Evolutionary conservation across 1,284 basidiomycete genomes (phyloP).

Genomic region (Cystobasidium slooffiae): DNA sequence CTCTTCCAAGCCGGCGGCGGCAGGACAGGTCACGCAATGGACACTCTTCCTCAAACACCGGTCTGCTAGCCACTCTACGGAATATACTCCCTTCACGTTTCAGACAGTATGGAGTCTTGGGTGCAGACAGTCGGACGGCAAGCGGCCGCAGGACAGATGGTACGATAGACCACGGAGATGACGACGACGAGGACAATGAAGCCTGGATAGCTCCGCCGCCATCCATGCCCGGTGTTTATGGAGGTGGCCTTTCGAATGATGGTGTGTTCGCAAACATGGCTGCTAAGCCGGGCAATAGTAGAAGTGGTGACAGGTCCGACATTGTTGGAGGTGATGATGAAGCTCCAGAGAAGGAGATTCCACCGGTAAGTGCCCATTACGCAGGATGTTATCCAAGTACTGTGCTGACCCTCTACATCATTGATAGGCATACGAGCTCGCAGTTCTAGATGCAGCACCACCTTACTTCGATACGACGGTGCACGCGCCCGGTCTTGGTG

Average conservation of each 20-base stretch:
- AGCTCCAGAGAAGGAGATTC: constrained; percentile 75
- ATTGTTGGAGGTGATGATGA: constrained; percentile 65
- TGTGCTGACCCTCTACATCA: constrained; percentile 29
- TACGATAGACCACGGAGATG: constrained; percentile 39
- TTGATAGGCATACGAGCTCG: constrained; percentile 79
- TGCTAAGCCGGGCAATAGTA: constrained; percentile 70
- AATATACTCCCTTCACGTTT: constrained; percentile 44
- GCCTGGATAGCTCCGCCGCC: constrained; percentile 34
- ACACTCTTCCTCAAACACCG: neutral
- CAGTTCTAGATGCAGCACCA: constrained; percentile 87
- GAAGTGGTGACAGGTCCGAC: constrained; percentile 50
- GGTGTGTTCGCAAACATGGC: constrained; percentile 95
- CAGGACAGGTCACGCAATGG: neutral
- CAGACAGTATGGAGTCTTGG: constrained; percentile 25
- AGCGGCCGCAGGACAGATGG: constrained; percentile 30
- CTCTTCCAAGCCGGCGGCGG: neutral
- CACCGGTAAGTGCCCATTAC: constrained; percentile 68
- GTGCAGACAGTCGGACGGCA: constrained; percentile 18
- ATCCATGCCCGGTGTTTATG: constrained; percentile 55
- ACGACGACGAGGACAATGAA: constrained; percentile 41
- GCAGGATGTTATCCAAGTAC: neutral
- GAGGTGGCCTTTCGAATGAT: constrained; percentile 83
- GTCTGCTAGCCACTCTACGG: constrained; percentile 29
- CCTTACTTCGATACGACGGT: constrained; percentile 98
- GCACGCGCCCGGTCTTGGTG: constrained; percentile 62